Conservation (phyloP, 139 green algal genomes). For the Tetraselmis chui region DNA sequence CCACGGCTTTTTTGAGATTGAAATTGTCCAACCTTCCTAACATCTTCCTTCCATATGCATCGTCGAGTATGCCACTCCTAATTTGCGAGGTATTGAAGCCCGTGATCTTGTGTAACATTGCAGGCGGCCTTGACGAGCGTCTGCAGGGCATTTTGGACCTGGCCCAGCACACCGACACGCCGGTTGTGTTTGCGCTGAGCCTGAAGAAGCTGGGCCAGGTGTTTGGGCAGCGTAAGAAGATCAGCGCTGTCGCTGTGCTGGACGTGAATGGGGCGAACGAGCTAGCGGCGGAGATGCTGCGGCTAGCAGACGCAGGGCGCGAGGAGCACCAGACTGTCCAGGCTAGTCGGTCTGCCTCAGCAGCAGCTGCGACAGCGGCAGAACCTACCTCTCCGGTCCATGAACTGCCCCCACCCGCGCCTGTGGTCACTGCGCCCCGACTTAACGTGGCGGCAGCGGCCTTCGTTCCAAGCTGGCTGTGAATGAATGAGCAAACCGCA, state of each 20-base stretch:
- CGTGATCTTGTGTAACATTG: too few species aligned
- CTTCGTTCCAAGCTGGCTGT: neutral
- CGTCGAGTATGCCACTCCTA: too few species aligned
- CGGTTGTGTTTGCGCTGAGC: constrained; percentile 66
- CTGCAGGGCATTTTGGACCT: constrained; percentile 12
- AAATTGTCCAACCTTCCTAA: too few species aligned
- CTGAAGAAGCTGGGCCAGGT: constrained; percentile 71
- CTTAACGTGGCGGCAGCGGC: neutral
- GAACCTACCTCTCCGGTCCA: neutral
- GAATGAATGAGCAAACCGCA: too few species aligned
- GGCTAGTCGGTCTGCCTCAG: neutral
- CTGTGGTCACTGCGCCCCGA: too few species aligned
- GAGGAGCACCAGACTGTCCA: constrained; percentile 10
- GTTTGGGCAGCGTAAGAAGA: constrained; percentile 70
- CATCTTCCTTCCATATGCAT: too few species aligned
- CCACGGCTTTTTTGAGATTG: too few species aligned
- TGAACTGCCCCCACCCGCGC: too few species aligned
- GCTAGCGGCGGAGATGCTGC: constrained; percentile 25
- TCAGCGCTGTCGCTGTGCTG: constrained; percentile 67
- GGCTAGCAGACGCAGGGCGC: constrained; percentile 24
- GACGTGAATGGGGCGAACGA: constrained; percentile 47
- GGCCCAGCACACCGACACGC: constrained; percentile 19
- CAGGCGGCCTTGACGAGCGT: neutral
- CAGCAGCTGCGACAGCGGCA: too few species aligned
- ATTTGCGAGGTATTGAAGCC: too few species aligned